Evolutionary conservation across 805 yeast species (phyloP).

Genomic region (Starmerella riodocensis): DNA sequence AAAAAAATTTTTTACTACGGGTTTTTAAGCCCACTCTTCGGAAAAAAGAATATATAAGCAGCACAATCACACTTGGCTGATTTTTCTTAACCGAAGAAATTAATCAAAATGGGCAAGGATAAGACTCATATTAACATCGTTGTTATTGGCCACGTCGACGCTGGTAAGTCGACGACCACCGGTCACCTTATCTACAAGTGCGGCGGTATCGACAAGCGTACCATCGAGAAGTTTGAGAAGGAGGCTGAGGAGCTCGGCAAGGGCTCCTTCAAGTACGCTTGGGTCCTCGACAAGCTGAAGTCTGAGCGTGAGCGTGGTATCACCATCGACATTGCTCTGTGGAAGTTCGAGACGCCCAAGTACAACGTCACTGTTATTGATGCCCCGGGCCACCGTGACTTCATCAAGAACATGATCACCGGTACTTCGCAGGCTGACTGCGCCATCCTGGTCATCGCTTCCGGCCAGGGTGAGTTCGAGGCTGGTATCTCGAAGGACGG

Average conservation of each 20-base stretch:
- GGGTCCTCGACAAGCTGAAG: constrained; percentile 92
- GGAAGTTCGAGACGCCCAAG: constrained; percentile 87
- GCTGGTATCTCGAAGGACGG: constrained; percentile 92
- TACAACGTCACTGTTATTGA: constrained; percentile 83
- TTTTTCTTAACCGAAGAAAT: constrained; percentile 3
- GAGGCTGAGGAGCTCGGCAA: constrained; percentile 96
- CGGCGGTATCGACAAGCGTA: constrained; percentile 97
- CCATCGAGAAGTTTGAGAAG: constrained; percentile 95
- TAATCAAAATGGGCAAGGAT: constrained; percentile 60
- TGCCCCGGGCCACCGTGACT: constrained; percentile 95
- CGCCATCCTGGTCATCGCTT: constrained; percentile 80
- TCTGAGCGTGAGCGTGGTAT: constrained; percentile 97
- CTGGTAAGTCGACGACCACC: constrained; percentile 97
- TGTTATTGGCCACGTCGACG: constrained; percentile 99
- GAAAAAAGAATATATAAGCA: constrained; percentile 19
- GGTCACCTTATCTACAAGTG: constrained; percentile 99
- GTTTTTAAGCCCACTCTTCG: constrained; percentile 11
- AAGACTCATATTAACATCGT: constrained; percentile 99
- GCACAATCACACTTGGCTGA: neutral
- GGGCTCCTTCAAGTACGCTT: constrained; percentile 96
- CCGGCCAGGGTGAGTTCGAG: constrained; percentile 90
- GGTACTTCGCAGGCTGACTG: constrained; percentile 92
- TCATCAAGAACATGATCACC: constrained; percentile 91
- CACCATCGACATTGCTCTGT: constrained; percentile 85
- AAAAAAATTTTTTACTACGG: constrained; percentile 13